Base-by-base conservation (phyloP, 2,329 filamentous ascomycete species). In the Bipolaris oryzae region DNA sequence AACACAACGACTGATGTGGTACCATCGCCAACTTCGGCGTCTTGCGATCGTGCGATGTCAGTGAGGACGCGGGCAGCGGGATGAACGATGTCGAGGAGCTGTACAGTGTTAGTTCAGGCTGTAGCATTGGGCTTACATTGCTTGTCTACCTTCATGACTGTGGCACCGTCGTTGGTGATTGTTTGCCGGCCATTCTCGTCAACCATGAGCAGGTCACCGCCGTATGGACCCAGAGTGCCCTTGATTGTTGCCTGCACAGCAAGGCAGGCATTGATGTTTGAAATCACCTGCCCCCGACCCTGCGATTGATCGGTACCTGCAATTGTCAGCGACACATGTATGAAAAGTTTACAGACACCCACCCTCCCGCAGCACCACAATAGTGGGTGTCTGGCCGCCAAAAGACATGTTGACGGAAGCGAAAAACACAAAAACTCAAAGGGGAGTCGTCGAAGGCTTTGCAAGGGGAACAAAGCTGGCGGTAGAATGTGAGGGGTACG, bases 111-210 rank as follows among this genome's bases (percentile, higher is more conserved):
- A 65, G 57, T 42, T 20, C 6, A 25, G 35, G 50, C 7, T 7
- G 3, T n/a, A 1, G 7, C 0, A 3, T 5, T 21, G n/a, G 16
- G 6, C 1, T 21, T 43, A 4, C 31, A 35, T 20, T 9, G 11
- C 18, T 45, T n/a, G 23, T 34, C 38, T 77, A 92, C 91, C 88
- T 97, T 98, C 95, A 99, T 99, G 60, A 98, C 95, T 48, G 95
- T 99, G 46, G 95, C 95, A 74, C 95, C 95, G 81, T 99, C 95
- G 80, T 99, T 99, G 70, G 95, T 99, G 76, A 99, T 98, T 53
- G 95, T 99, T 81, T 97, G 92, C 78, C 82, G 89, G 77, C 95
- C 95, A 83, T 97, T 97, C 78, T 88, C 89, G 79, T 98, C 95
- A 54, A 98, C 94, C 80, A 99, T 89, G 77, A 99, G 84, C 76